Conservation (phyloP, 163 green algal species). For the Prototheca wickerhamii region DNA sequence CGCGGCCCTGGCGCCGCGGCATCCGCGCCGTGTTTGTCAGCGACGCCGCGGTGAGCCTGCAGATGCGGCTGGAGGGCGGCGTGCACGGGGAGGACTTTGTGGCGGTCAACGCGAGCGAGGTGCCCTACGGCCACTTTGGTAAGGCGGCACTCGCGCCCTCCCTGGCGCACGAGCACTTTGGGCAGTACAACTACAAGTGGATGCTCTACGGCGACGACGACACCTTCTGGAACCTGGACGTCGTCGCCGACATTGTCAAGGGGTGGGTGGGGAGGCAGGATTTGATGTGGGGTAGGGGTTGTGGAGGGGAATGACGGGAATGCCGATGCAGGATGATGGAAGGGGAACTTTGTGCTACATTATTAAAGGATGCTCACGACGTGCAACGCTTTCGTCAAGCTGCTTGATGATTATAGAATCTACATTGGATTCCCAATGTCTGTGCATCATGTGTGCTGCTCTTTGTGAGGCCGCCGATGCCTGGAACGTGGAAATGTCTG, state of each 20-base stretch:
- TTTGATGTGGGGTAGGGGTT: not conserved
- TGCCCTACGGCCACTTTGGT: conserved; percentile 14
- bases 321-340: too few relatives aligned
- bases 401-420: too few relatives aligned
- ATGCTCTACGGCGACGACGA: conserved; percentile 35
- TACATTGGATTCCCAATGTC: too few relatives aligned
- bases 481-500: too few relatives aligned
- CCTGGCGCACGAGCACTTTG: conserved; percentile 11
- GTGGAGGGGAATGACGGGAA: not conserved
- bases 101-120: conserved; percentile 5
- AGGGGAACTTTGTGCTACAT: too few relatives aligned
- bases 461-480: too few relatives aligned
- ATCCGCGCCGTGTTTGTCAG: conserved; percentile 6
- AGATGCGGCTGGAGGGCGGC: conserved; percentile 6
- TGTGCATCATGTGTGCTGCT: too few relatives aligned
- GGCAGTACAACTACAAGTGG: conserved; percentile 29
- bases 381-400: too few relatives aligned
- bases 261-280: not conserved
- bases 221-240: conserved; percentile 30
- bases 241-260: conserved; percentile 8
- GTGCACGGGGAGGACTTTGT: conserved; percentile 15
- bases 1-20: conserved; percentile 6
- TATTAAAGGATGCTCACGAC: not conserved
- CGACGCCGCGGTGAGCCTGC: conserved; percentile 1
- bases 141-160: conserved; percentile 18